Evolutionary conservation across 2,329 filamentous ascomycete genomes (phyloP).

Genomic region (Polytolypa hystricis): DNA sequence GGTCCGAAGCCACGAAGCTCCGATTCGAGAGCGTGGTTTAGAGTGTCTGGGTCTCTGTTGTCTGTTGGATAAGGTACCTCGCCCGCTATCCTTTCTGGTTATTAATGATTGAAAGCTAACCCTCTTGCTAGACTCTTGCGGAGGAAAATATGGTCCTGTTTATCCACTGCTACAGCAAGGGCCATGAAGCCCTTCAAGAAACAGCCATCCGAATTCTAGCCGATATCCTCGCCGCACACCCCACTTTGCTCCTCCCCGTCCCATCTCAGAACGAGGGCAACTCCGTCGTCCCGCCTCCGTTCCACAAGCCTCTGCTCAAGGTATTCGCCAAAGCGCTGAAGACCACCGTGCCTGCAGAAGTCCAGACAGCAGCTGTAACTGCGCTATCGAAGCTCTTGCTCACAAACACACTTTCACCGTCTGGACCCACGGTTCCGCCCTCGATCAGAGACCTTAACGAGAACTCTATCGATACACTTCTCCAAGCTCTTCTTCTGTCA

Average conservation of each 20-base stretch:
- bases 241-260: constrained; percentile 57
- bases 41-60: constrained; percentile 85
- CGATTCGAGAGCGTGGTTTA: constrained; percentile 81
- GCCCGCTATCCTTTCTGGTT: background rate
- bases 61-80: constrained; percentile 64
- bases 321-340: constrained; percentile 76
- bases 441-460: constrained; percentile 38
- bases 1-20: constrained; percentile 83
- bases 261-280: constrained; percentile 30
- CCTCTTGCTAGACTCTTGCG: constrained; percentile 55
- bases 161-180: constrained; percentile 91
- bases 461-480: constrained; percentile 56
- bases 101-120: background rate
- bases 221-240: constrained; percentile 84
- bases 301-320: constrained; percentile 60
- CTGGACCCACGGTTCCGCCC: constrained; percentile 42
- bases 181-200: constrained; percentile 78
- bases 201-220: constrained; percentile 85
- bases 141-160: constrained; percentile 88
- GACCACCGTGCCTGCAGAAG: constrained; percentile 55
- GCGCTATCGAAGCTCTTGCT: constrained; percentile 81
- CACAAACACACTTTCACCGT: constrained; percentile 53
- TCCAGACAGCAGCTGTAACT: constrained; percentile 70
- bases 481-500: constrained; percentile 70
- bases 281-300: constrained; percentile 39